These are phyloP conservation scores for Talaromyces sp. DNA, from an alignment of 2,329 filamentous ascomycete genomes.

Conservation along the genomic window DNA sequence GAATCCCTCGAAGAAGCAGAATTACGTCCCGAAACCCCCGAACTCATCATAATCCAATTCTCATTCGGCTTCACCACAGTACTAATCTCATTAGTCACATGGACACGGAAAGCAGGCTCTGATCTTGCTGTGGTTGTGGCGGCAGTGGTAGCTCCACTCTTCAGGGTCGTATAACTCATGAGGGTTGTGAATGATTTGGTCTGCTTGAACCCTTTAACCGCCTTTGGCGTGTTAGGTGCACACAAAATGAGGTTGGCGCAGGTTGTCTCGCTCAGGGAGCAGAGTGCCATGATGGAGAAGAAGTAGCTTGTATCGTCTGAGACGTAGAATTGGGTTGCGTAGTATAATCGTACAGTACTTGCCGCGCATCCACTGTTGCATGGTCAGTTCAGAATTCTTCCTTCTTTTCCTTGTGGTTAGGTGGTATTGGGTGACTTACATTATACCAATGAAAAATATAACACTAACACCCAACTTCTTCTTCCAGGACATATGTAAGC, in stretches of 20 bases:
- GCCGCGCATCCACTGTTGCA: conserved; percentile 37
- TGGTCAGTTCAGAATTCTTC: neutral
- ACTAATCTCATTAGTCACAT: neutral
- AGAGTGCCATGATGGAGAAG: conserved; percentile 4
- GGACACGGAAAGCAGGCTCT: neutral
- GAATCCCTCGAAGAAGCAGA: neutral
- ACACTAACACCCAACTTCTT: conserved; percentile 30
- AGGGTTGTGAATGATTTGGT: neutral
- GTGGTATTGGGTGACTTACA: conserved; percentile 23
- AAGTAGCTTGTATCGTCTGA: neutral
- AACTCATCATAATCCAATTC: conserved; percentile 1
- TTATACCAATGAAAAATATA: conserved; percentile 30
- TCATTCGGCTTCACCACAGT: neutral
- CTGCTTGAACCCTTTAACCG: neutral
- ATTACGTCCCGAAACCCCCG: neutral
- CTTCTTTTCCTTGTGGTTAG: neutral
- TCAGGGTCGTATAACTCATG: neutral
- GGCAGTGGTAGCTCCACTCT: neutral
- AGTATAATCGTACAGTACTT: conserved; percentile 35
- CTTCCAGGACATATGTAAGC: conserved; percentile 25
- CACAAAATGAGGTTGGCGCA: conserved; percentile 5
- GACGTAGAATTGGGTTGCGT: neutral
- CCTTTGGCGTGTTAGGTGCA: neutral
- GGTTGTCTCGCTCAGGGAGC: neutral
- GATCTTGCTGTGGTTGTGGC: neutral